Conservation (phyloP, 176 grass and related monocot genomes). For the Aegilops bicornis region DNA sequence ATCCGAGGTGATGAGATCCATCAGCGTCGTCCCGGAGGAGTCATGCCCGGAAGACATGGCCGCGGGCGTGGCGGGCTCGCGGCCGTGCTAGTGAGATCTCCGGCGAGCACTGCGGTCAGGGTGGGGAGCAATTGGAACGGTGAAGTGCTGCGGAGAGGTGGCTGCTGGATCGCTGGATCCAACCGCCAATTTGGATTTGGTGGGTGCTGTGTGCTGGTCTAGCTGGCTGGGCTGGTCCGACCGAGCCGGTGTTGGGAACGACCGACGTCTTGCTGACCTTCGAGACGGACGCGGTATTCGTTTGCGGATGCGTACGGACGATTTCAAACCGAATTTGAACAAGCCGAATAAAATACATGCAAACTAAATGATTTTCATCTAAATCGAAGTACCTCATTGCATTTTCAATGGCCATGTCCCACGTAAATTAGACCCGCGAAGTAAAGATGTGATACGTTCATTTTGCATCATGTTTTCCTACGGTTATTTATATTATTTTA, state of each 20-base stretch:
- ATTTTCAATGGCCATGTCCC: too few species aligned
- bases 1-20: constrained; percentile 99
- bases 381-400: too few species aligned
- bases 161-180: constrained; percentile 37
- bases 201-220: neutral
- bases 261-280: too few species aligned
- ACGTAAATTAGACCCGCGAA: too few species aligned
- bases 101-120: constrained; percentile 30
- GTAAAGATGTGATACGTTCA: too few species aligned
- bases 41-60: constrained; percentile 88
- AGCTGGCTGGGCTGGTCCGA: constrained; percentile 3
- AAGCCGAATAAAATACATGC: too few species aligned
- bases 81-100: constrained; percentile 42
- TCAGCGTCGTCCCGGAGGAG: constrained; percentile 77
- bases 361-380: too few species aligned
- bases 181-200: constrained; percentile 41
- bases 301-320: too few species aligned
- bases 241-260: neutral
- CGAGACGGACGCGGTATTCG: too few species aligned
- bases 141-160: constrained; percentile 1
- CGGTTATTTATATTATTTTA: too few species aligned
- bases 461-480: too few species aligned
- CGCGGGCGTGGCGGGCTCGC: constrained; percentile 12
- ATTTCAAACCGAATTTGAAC: too few species aligned
- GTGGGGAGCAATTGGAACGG: neutral